Evolutionary conservation across 768 basidiomycete species (phyloP).

Genomic region (Mycena belliarum): DNA sequence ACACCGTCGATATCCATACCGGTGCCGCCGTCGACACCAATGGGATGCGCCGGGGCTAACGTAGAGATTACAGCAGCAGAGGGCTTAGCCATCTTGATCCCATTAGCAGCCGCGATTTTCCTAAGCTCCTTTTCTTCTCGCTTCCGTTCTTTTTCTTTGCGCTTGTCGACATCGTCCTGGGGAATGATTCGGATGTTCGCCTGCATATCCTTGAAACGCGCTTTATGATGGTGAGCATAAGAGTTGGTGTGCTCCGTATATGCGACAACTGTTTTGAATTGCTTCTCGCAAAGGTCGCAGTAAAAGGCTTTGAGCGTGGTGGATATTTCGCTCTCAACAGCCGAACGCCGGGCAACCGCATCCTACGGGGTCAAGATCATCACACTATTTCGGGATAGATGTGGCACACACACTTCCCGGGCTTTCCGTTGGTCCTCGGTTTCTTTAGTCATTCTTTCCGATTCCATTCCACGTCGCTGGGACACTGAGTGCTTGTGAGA

Average conservation of each 20-base stretch:
- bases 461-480: slow-evolving; percentile 76
- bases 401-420: slow-evolving; percentile 56
- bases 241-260: slow-evolving; percentile 91
- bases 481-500: slow-evolving; percentile 44
- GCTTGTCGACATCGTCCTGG: slow-evolving; percentile 67
- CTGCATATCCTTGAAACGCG: slow-evolving; percentile 81
- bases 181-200: slow-evolving; percentile 67
- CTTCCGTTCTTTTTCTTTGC: slow-evolving; percentile 84
- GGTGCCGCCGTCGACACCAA: slow-evolving; percentile 24
- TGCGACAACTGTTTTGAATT: slow-evolving; percentile 83
- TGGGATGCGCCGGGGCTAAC: slow-evolving; percentile 18
- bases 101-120: slow-evolving; percentile 81
- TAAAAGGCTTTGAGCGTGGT: slow-evolving; percentile 74
- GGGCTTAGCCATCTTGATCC: slow-evolving; percentile 68
- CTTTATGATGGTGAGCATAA: slow-evolving; percentile 85
- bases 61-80: slow-evolving; percentile 20
- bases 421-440: slow-evolving; percentile 73
- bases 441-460: slow-evolving; percentile 79
- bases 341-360: slow-evolving; percentile 60
- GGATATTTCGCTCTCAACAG: slow-evolving; percentile 68
- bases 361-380: slow-evolving; percentile 42
- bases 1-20: slow-evolving; percentile 31
- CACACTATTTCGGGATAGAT: not conserved
- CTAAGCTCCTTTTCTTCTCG: slow-evolving; percentile 84
- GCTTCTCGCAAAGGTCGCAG: slow-evolving; percentile 82